Conservation (phyloP, 2,329 filamentous ascomycete species). For the Epichloe scottii region DNA sequence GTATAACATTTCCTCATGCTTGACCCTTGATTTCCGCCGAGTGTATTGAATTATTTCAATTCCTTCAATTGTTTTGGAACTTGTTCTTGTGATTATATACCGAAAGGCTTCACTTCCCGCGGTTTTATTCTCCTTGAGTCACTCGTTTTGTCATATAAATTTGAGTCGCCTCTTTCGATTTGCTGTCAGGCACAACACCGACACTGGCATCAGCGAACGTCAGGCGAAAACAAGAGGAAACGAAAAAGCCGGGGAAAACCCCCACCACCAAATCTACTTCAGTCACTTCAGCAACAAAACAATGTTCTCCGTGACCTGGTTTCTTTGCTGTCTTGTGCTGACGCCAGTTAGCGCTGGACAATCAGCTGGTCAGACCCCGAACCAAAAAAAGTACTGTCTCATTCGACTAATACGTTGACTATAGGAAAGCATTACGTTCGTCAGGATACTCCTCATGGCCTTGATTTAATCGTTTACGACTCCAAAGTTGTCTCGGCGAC, state of each 20-base stretch:
- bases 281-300: background rate
- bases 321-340: slow-evolving; percentile 1
- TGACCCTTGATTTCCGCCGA: background rate
- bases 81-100: background rate
- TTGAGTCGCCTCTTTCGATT: background rate
- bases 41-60: background rate
- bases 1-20: background rate
- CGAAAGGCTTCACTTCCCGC: no score
- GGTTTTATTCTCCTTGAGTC: no score
- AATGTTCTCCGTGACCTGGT: background rate
- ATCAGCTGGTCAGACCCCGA: background rate
- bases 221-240: background rate
- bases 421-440: background rate
- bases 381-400: background rate
- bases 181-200: background rate
- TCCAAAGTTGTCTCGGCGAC: slow-evolving; percentile 25
- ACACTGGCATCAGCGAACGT: no score
- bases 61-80: background rate
- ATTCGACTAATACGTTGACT: background rate
- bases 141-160: no score
- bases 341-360: background rate
- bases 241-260: background rate
- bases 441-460: background rate
- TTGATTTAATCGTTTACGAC: slow-evolving; percentile 23
- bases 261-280: no score